Percentiles rank a stretch among this genome's conserved stretches.
Evolutionary conservation across 1,139 yeast species (phyloP).

Genomic region (Chernovozyma sophiae-reginae): DNA sequence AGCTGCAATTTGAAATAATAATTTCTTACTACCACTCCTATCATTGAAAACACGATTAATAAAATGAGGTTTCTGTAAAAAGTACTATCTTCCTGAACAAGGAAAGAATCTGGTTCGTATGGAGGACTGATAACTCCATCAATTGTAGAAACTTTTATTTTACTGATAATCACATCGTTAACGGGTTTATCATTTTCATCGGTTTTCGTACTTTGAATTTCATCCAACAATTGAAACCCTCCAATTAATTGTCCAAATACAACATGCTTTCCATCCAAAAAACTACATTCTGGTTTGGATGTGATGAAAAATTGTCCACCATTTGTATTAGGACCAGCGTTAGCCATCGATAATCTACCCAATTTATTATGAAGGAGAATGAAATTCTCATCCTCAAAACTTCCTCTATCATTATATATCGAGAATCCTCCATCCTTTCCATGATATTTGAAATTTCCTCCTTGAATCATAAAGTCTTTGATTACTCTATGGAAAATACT

Average conservation of each 20-base stretch:
- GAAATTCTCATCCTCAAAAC: conserved; percentile 39
- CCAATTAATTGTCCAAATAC: conserved; percentile 52
- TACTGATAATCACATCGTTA: conserved; percentile 27
- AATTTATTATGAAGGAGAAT: conserved; percentile 28
- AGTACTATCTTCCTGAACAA: not conserved
- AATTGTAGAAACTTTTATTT: conserved; percentile 16
- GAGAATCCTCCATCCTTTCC: conserved; percentile 31
- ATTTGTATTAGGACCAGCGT: conserved; percentile 38
- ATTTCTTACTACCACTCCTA: conserved; percentile 1
- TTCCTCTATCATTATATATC: conserved; percentile 22
- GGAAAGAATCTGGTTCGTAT: not conserved
- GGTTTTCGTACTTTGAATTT: conserved; percentile 33
- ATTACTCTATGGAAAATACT: conserved; percentile 36
- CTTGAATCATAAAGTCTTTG: conserved; percentile 36
- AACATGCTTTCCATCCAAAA: conserved; percentile 54
- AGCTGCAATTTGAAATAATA: conserved; percentile 5
- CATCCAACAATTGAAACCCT: conserved; percentile 36
- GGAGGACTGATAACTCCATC: conserved; percentile 1
- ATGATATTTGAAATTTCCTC: conserved; percentile 30
- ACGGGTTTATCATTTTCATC: conserved; percentile 38
- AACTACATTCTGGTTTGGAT: conserved; percentile 21
- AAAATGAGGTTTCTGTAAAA: conserved; percentile 3
- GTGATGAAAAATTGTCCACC: conserved; percentile 42
- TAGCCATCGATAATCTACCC: conserved; percentile 44
- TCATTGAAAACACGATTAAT: not conserved